A percentile compares a stretch with the other conserved stretches of the same genome.
Evolutionary conservation across 768 basidiomycete species (phyloP).

Genomic region (Boletus bicolor): DNA sequence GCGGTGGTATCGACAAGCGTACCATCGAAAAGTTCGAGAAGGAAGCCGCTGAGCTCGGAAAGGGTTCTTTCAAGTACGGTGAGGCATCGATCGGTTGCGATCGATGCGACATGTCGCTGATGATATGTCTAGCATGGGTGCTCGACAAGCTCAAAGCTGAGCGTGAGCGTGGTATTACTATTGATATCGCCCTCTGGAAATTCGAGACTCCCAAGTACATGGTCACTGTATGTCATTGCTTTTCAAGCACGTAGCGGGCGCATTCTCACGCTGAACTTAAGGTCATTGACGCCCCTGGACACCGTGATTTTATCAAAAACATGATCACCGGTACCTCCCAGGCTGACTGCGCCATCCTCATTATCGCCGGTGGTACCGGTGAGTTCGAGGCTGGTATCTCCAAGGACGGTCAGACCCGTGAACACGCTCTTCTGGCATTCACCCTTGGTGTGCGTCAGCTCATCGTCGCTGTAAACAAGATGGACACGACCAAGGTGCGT

Average conservation of each 20-base stretch:
- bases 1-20: constrained; percentile 99
- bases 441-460: constrained; percentile 99
- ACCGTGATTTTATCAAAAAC: constrained; percentile 99
- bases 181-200: constrained; percentile 99
- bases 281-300: constrained; percentile 99
- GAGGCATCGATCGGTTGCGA: constrained; percentile 32
- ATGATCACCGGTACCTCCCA: constrained; percentile 99
- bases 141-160: constrained; percentile 99
- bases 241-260: not conserved
- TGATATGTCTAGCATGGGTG: constrained; percentile 79
- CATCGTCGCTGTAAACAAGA: constrained; percentile 99
- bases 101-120: constrained; percentile 19
- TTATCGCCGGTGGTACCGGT: constrained; percentile 98
- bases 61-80: constrained; percentile 99
- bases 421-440: constrained; percentile 99
- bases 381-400: constrained; percentile 99
- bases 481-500: constrained; percentile 96
- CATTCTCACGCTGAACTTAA: constrained; percentile 28
- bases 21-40: constrained; percentile 99
- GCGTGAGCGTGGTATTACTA: constrained; percentile 99
- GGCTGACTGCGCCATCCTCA: constrained; percentile 99
- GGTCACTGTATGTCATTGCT: constrained; percentile 67
- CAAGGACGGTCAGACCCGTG: constrained; percentile 99
- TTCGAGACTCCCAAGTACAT: constrained; percentile 98
- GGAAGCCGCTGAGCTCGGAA: constrained; percentile 99